Percentiles rank a stretch among this genome's conserved stretches.
phyloP scores from a whole-genome alignment of 176 grass and related monocot genomes.

The Ensete glaucum region DNA sequence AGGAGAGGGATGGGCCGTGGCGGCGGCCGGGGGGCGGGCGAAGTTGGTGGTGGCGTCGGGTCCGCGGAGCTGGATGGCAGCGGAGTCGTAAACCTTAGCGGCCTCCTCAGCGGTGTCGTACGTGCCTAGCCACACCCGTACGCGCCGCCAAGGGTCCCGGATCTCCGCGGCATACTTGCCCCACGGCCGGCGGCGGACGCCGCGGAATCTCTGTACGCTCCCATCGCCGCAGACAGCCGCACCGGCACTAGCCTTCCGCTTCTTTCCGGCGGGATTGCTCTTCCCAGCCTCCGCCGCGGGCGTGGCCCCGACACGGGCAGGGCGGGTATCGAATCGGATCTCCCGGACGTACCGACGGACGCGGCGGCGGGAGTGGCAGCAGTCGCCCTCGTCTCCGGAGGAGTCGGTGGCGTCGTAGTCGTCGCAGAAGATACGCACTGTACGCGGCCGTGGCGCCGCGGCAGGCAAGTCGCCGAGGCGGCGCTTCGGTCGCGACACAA shows the following conservation, averaged over 20 bases:
- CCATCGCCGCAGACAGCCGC: neutral
- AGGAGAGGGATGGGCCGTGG: neutral
- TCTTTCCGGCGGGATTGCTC: slow-evolving; percentile 14
- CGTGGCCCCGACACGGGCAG: neutral
- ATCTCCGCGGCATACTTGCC: slow-evolving; percentile 99
- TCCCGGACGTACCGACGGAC: slow-evolving; percentile 76
- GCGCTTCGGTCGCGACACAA: neutral
- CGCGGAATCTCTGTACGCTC: slow-evolving; percentile 42
- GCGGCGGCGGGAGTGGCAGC: slow-evolving; percentile 13
- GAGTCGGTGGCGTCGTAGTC: slow-evolving; percentile 92
- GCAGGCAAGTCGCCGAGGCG: neutral
- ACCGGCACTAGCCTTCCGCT: slow-evolving; percentile 19
- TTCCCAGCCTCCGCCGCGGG: neutral
- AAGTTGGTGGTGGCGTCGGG: slow-evolving; percentile 12
- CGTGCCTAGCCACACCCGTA: slow-evolving; percentile 11
- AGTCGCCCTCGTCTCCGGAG: slow-evolving; percentile 52
- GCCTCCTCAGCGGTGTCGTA: slow-evolving; percentile 12
- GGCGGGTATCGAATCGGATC: slow-evolving; percentile 43
- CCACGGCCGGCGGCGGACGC: slow-evolving; percentile 77
- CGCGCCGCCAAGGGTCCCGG: neutral
- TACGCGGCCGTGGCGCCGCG: slow-evolving; percentile 6
- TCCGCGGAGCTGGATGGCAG: slow-evolving; percentile 1
- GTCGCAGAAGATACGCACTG: slow-evolving; percentile 61
- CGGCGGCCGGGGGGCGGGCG: neutral
- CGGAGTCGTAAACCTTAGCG: slow-evolving; percentile 1